Percentiles rank a stretch among this genome's conserved stretches.
These are phyloP conservation scores for Dipteronia dyeriana DNA, from an alignment of 345 rosid genomes.

Conservation along the genomic window DNA sequence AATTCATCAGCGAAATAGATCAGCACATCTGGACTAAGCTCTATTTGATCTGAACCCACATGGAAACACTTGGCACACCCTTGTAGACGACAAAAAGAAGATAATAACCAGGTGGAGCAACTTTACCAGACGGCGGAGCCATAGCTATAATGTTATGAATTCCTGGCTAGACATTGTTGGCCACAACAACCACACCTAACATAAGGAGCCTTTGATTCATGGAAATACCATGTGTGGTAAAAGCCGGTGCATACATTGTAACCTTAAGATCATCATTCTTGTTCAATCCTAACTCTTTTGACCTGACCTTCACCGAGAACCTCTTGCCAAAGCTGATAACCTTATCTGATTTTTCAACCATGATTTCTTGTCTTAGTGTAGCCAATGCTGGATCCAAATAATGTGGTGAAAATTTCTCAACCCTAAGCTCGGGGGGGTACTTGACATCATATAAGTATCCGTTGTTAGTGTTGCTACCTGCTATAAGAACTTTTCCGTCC, in stretches of 20 bases:
- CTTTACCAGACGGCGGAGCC: constrained; percentile 45
- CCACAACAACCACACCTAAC: constrained; percentile 35
- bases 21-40: neutral
- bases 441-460: constrained; percentile 55
- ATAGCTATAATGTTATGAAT: constrained; percentile 10
- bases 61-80: constrained; percentile 53
- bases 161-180: neutral
- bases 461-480: constrained; percentile 72
- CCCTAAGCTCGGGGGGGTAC: constrained; percentile 67
- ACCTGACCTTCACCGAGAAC: constrained; percentile 28
- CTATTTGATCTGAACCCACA: constrained; percentile 57
- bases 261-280: constrained; percentile 30
- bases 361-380: constrained; percentile 35
- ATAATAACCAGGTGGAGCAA: constrained; percentile 69
- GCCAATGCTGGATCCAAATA: constrained; percentile 48
- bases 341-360: neutral
- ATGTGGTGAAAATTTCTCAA: constrained; percentile 73
- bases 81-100: constrained; percentile 45
- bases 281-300: neutral
- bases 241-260: constrained; percentile 59
- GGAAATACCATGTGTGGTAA: constrained; percentile 65
- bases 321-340: constrained; percentile 30
- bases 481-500: constrained; percentile 57
- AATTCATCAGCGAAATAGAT: too few relatives aligned
- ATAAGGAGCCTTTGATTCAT: constrained; percentile 67